Evolutionary conservation across 805 yeast genomes (phyloP).

Genomic region (Candida verbasci): DNA sequence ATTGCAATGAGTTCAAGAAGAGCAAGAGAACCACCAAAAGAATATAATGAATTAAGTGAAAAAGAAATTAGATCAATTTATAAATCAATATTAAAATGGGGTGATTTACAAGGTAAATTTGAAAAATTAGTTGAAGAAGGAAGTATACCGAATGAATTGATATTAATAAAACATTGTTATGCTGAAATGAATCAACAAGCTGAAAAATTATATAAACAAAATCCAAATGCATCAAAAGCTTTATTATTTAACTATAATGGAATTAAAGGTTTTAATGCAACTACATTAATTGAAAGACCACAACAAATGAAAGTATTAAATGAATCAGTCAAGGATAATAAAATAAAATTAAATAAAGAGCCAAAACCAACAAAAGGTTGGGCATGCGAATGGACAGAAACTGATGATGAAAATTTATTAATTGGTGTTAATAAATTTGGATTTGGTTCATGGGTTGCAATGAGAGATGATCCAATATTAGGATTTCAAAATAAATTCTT

Average conservation of each 20-base stretch:
- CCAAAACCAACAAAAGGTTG: conserved; percentile 87
- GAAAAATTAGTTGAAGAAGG: conserved; percentile 89
- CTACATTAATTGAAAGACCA: conserved; percentile 76
- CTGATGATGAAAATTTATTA: conserved; percentile 81
- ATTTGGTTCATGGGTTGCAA: conserved; percentile 91
- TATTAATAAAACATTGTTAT: conserved; percentile 68
- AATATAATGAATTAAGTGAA: conserved; percentile 61
- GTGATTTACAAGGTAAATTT: conserved; percentile 74
- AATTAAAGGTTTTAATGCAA: conserved; percentile 88
- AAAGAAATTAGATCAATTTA: conserved; percentile 84
- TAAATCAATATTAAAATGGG: conserved; percentile 74
- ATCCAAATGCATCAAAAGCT: conserved; percentile 84
- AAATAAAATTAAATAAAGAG: conserved; percentile 54
- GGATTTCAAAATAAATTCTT: conserved; percentile 82
- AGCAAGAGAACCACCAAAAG: conserved; percentile 41
- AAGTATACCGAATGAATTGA: conserved; percentile 79
- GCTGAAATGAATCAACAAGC: conserved; percentile 72
- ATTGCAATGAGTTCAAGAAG: conserved; percentile 82
- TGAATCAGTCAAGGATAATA: conserved; percentile 45
- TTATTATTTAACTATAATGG: conserved; percentile 83
- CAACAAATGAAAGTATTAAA: conserved; percentile 71
- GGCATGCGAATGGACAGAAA: conserved; percentile 81
- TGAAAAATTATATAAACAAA: conserved; percentile 52
- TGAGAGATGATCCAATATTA: conserved; percentile 91
- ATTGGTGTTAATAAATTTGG: conserved; percentile 92